A percentile compares a stretch with the other conserved stretches of the same genome.
These are phyloP conservation scores for Lobulomyces angularis DNA, from an alignment of 192 early-diverging fungal genomes.

Conservation along the genomic window DNA sequence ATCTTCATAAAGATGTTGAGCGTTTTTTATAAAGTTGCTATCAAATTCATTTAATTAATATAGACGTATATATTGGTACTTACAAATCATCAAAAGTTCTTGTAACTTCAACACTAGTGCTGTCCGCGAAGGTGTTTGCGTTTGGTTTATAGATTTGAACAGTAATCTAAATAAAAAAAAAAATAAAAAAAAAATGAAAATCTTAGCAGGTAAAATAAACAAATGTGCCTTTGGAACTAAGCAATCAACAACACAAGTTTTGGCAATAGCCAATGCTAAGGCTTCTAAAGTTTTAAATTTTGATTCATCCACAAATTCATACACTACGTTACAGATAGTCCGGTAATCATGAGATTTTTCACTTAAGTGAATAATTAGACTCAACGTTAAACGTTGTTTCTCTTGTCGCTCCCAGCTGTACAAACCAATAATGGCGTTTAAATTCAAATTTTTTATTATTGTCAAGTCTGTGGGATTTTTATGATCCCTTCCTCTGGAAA, in stretches of 20 bases:
- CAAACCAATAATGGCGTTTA: constrained; percentile 84
- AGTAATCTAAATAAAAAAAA: no score
- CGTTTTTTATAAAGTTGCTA: no score
- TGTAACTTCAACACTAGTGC: constrained; percentile 83
- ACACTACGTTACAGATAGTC: constrained; percentile 73
- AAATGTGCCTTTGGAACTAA: constrained; percentile 77
- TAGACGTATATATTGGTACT: no score
- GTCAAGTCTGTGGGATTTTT: no score
- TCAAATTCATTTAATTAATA: no score
- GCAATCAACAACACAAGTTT: constrained; percentile 63
- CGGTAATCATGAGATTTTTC: constrained; percentile 76
- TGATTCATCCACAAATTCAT: constrained; percentile 70
- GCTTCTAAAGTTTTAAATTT: constrained; percentile 93
- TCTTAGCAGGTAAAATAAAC: no score
- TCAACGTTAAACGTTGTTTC: constrained; percentile 77
- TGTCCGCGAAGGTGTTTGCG: constrained; percentile 80
- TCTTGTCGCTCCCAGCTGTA: constrained; percentile 93
- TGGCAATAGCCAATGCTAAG: constrained; percentile 69
- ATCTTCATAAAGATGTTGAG: no score
- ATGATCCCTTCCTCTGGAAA: no score
- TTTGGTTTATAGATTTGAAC: constrained; percentile 90
- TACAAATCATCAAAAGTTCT: constrained; percentile 28
- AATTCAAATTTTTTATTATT: constrained; percentile 66
- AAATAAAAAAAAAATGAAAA: no score
- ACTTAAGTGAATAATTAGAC: constrained; percentile 43